phyloP scores from a whole-genome alignment of 2,329 filamentous ascomycete genomes.

The Blumeria graminis region DNA sequence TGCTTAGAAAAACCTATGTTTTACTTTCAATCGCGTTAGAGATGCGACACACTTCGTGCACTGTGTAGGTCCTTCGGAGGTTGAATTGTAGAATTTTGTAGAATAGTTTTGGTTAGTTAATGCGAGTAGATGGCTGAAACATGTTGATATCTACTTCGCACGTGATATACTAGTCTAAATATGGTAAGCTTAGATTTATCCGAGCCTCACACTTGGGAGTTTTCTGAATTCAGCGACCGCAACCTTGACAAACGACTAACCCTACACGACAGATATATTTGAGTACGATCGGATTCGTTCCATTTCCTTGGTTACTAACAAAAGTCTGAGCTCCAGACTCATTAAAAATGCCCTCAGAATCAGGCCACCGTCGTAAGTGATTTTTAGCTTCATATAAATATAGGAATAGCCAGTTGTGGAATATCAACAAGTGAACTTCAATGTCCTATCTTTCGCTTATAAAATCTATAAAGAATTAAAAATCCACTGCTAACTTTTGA shows the following conservation, averaged over 20 bases:
- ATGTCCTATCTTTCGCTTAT: not conserved
- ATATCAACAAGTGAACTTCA: not conserved
- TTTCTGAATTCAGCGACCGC: constrained; percentile 11
- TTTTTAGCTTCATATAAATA: constrained; percentile 14
- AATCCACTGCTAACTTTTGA: constrained; percentile 12
- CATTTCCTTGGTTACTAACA: constrained; percentile 17
- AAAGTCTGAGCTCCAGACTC: constrained; percentile 21
- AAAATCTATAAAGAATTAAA: not conserved
- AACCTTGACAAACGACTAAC: constrained; percentile 13
- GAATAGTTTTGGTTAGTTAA: too few species aligned
- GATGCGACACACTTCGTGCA: too few species aligned
- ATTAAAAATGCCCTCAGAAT: constrained; percentile 70
- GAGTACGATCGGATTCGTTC: constrained; percentile 5
- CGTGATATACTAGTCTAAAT: not conserved
- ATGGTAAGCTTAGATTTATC: not conserved
- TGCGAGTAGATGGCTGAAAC: too few species aligned
- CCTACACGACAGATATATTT: constrained; percentile 13
- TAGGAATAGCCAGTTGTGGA: constrained; percentile 2
- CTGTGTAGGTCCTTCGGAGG: too few species aligned
- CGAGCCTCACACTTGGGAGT: constrained; percentile 9
- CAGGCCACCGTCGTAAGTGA: constrained; percentile 63
- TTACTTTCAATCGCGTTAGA: too few species aligned
- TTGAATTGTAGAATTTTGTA: too few species aligned
- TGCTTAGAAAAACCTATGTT: too few species aligned
- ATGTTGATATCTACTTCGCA: too few species aligned